Conservation (phyloP, 106 monocot genomes). For the Phalaenopsis equestris region DNA sequence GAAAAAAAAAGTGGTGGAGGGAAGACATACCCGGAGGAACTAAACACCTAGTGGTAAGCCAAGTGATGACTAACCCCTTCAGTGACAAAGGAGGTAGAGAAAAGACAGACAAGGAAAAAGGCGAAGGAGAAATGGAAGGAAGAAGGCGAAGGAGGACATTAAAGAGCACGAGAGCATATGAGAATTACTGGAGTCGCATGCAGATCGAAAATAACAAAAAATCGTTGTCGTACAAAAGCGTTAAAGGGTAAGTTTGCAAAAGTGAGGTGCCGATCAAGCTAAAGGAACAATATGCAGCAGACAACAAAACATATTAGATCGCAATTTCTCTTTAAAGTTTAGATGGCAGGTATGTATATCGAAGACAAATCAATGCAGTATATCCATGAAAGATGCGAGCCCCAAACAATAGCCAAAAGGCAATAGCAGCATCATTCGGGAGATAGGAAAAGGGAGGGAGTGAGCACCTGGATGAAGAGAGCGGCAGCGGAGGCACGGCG, state of each 20-base stretch:
- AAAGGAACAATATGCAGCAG: background rate
- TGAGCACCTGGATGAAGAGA: slow-evolving; percentile 62
- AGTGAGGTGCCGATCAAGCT: background rate
- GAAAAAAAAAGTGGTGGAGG: too few relatives aligned
- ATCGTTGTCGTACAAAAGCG: background rate
- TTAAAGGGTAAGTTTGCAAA: background rate
- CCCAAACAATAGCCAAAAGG: background rate
- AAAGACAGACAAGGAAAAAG: too few relatives aligned
- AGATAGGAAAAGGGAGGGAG: background rate
- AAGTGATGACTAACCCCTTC: too few relatives aligned
- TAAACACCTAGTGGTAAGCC: too few relatives aligned
- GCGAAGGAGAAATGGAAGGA: background rate
- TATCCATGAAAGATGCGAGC: background rate
- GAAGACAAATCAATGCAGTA: background rate
- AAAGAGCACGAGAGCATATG: background rate
- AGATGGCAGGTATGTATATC: background rate
- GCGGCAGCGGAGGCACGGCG: slow-evolving; percentile 71
- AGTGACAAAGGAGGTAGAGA: too few relatives aligned
- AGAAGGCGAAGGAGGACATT: background rate
- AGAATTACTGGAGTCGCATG: too few relatives aligned
- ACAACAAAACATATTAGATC: background rate
- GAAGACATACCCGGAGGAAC: too few relatives aligned
- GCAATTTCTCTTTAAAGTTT: background rate
- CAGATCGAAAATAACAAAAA: background rate
- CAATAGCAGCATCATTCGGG: background rate